Percentiles rank a stretch among this genome's conserved stretches.
These are phyloP conservation scores for Fagus crenata DNA, from an alignment of 306 rosid species.

Conservation along the genomic window DNA sequence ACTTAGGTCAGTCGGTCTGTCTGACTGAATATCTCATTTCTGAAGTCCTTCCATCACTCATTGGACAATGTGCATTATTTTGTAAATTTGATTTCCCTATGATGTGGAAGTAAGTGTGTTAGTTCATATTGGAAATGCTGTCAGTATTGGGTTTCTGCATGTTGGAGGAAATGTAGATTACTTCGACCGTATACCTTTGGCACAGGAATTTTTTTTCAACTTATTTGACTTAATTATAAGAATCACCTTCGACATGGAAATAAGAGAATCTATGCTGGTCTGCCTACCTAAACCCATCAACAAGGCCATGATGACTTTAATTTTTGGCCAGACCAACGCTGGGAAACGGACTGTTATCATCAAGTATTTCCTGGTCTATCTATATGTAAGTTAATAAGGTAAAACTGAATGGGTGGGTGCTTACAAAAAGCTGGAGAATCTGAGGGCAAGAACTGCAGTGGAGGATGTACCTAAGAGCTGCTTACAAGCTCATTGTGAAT, in stretches of 20 bases:
- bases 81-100: conserved; percentile 15
- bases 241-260: background rate
- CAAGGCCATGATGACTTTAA: background rate
- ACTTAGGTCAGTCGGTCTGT: conserved; percentile 61
- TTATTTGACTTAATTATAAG: background rate
- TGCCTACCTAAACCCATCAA: background rate
- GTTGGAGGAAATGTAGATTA: conserved; percentile 1
- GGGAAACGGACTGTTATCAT: background rate
- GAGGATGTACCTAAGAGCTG: conserved; percentile 6
- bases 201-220: background rate
- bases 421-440: background rate
- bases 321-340: background rate
- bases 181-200: background rate
- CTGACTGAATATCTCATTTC: conserved; percentile 5
- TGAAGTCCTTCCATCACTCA: background rate
- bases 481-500: conserved; percentile 13
- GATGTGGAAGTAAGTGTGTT: conserved; percentile 7
- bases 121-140: conserved; percentile 14
- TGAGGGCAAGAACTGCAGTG: background rate
- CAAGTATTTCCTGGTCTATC: background rate
- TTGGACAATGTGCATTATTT: conserved; percentile 16
- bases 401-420: background rate
- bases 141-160: conserved; percentile 1
- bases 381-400: background rate
- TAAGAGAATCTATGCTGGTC: background rate